These are phyloP conservation scores for Chlamydomonas sphaeroides DNA, from an alignment of 139 green algal genomes.

Conservation along the genomic window DNA sequence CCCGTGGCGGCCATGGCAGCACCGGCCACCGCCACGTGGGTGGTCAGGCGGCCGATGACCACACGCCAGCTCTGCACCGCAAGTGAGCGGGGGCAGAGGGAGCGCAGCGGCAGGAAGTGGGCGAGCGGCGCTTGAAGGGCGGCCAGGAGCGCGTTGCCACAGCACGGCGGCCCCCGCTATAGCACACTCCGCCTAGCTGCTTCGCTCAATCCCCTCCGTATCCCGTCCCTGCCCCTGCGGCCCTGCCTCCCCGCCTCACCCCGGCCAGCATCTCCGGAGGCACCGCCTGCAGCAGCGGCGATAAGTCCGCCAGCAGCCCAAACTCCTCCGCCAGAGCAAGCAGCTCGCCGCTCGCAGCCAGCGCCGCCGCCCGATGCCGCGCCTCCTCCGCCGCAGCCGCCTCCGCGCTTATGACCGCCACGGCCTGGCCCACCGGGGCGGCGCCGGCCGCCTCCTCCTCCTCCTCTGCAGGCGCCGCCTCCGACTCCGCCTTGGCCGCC, in stretches of 20 bases:
- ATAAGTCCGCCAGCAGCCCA: background rate
- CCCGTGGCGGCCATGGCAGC: no score
- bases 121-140: no score
- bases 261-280: background rate
- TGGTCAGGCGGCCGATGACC: no score
- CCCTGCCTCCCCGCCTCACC: background rate
- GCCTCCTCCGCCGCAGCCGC: background rate
- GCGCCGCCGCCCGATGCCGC: background rate
- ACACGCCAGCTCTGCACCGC: background rate
- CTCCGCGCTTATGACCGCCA: no score
- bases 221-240: background rate
- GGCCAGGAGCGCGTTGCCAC: no score
- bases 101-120: no score
- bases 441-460: no score
- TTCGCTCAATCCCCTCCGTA: background rate
- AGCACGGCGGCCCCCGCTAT: no score
- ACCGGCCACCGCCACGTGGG: background rate
- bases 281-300: slow-evolving; percentile 13
- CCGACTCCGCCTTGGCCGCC: no score
- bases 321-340: slow-evolving; percentile 1
- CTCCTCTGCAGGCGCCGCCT: no score
- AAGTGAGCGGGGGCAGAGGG: no score
- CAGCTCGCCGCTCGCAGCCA: background rate
- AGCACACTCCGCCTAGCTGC: no score
- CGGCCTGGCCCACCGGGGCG: background rate